Percentiles rank a stretch among this genome's conserved stretches.
phyloP scores from a whole-genome alignment of 345 rosid genomes.

The Populus simonii region DNA sequence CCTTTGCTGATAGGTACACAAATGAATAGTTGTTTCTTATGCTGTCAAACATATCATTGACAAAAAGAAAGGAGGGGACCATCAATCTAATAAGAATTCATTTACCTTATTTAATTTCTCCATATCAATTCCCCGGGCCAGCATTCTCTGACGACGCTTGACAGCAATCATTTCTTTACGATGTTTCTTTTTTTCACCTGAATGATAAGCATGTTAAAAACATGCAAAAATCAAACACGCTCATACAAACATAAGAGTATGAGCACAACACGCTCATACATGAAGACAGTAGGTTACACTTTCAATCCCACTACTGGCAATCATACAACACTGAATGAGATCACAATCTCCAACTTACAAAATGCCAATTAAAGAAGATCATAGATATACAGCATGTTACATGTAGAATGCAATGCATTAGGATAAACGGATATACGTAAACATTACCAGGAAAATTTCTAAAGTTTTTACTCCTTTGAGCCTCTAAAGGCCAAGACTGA shows the following conservation, averaged over 20 bases:
- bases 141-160: slow-evolving; percentile 80
- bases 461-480: slow-evolving; percentile 54
- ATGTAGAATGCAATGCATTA: slow-evolving; percentile 5
- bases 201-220: slow-evolving; percentile 2
- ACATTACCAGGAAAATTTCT: slow-evolving; percentile 66
- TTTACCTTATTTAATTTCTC: slow-evolving; percentile 62
- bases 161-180: slow-evolving; percentile 73
- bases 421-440: slow-evolving; percentile 9
- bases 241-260: not conserved
- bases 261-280: not conserved
- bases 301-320: not conserved
- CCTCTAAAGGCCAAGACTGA: slow-evolving; percentile 62
- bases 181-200: slow-evolving; percentile 82
- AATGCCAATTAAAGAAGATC: not conserved
- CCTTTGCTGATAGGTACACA: not conserved
- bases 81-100: not conserved
- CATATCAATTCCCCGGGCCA: slow-evolving; percentile 71
- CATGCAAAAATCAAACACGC: not conserved
- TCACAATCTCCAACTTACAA: too few species aligned
- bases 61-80: not conserved
- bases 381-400: not conserved
- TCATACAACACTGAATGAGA: not conserved
- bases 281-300: not conserved
- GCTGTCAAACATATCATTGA: not conserved
- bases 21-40: not conserved